phyloP scores from a whole-genome alignment of 352 stramenopile genomes.

The Pythium aristosporum region DNA sequence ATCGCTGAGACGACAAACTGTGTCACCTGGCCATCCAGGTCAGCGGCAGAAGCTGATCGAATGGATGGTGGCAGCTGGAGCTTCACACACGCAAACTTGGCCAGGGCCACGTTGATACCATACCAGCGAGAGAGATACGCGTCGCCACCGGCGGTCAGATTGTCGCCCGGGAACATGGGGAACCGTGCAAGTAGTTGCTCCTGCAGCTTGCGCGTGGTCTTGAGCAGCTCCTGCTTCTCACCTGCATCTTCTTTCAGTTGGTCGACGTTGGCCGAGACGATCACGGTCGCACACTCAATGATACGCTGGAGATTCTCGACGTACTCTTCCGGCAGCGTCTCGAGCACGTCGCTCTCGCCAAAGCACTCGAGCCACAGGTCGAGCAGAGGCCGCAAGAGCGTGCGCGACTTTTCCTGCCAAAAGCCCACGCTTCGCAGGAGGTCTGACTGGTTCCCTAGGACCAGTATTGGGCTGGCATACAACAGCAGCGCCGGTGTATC shows the following conservation, averaged over 20 bases:
- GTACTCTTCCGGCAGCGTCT: conserved; percentile 59
- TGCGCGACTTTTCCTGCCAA: conserved; percentile 70
- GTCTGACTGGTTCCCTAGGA: conserved; percentile 36
- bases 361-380: conserved; percentile 79
- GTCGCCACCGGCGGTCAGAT: conserved; percentile 44
- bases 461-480: conserved; percentile 41
- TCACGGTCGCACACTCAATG: conserved; percentile 63
- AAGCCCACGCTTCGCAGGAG: conserved; percentile 39
- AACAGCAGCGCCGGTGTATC: conserved; percentile 49
- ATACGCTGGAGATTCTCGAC: conserved; percentile 78
- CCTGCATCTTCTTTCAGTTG: conserved; percentile 24
- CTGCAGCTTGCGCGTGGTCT: conserved; percentile 32
- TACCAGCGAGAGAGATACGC: conserved; percentile 62
- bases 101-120: conserved; percentile 66
- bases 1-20: conserved; percentile 62
- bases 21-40: conserved; percentile 47
- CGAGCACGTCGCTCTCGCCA: conserved; percentile 41
- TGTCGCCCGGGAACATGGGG: conserved; percentile 53
- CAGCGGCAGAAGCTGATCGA: conserved; percentile 9
- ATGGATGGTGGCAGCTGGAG: conserved; percentile 28
- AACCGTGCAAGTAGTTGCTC: conserved; percentile 64
- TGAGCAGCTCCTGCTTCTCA: conserved; percentile 30
- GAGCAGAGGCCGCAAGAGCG: conserved; percentile 54
- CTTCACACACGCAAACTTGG: conserved; percentile 65
- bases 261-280: conserved; percentile 50